Base-by-base conservation (phyloP, 257 asterid genomes). In the Marsdenia floribunda region DNA sequence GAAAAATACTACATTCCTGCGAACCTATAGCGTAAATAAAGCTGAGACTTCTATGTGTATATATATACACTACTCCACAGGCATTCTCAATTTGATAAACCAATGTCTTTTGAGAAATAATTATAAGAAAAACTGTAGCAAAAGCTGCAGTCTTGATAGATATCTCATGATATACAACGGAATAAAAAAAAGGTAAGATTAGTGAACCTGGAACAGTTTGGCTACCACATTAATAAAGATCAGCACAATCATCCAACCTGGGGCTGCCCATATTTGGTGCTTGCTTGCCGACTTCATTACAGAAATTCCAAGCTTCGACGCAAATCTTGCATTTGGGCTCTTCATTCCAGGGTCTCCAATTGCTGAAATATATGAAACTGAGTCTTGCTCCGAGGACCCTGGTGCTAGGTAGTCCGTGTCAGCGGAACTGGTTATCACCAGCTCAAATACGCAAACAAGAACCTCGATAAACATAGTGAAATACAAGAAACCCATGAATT, bases 251-350 rank as follows among this genome's bases (percentile, higher is more conserved):
- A 75, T 96, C 97, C 84, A 90, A 70, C 84, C 97, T 86, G 76
- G 97, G 97, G 82, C 97, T 88, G 67, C 92, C 96, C 93, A 86
- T 87, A 21, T 80, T 71, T 11, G 96, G 96, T 6, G 91, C 93
- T 80, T 92, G 96, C 10, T 46, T 15, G 18, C 97, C 97, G 68
- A 92, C 97, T 83, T 92, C 97, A 76, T 90, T 90, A 79, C 97
- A 92, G 87, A 92, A 92, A 84, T 92, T 90, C 96, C 97, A 92
- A 75, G 93, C 96, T 86, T 92, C 97, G 13, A 80, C 40, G 84
- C 97, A 76, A 90, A 92, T 84, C 97, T 87, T 15, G 96, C 67
- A 88, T 86, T 83, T n/a, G 96, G 96, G 89, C 73, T 86, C 78
- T 82, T 88, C 96, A 92, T 90, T 57, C 90, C 97, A 33, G 97